Evolutionary conservation across 306 rosid species (phyloP), one percentile per base, ranked within the genome.

Genomic region (Corylus americana): DNA sequence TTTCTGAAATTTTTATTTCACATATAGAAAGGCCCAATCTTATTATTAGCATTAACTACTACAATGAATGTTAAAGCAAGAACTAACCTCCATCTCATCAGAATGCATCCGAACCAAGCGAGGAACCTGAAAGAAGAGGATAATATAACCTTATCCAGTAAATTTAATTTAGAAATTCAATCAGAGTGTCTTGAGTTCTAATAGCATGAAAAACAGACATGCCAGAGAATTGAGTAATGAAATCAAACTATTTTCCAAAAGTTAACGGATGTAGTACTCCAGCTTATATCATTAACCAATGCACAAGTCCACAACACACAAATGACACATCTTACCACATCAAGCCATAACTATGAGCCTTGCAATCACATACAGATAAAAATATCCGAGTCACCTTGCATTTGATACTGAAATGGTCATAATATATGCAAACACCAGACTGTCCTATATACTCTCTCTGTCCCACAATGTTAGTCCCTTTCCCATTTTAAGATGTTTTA

Each of bases 41-140:
- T 31, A 50, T 58, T 14, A 64, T 69, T 55, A 75, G 79, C 55
- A 76, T 27, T 9, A 64, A 59, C 55, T 71, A 55, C 5, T 20
- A 42, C 37, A 70, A 44, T 64, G 74, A 67, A 74, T 64, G 31
- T 68, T 69, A 73, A 22, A 25, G 20, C 78, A 76, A 29, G 78
- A 79, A 62, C 90, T 76, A 80, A 93, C 99, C 99, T 95, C 97
- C 98, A 95, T 88, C 90, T 95, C 99, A 83, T 91, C 72, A 11
- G 99, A 89, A 86, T 95, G 99, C 99, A 95, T 83, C 84, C 97
- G 93, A 77, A 90, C 97, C 96, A 95, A 90, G 77, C 98, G 99
- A 74, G 99, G 97, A 85, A 95, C 91, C 99, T 95, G 90, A 64
- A 84, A 17, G 74, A n/a, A 22, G 66, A 82, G 42, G 62, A 59